Percentiles rank a stretch among this genome's conserved stretches.
Evolutionary conservation across 768 basidiomycete genomes (phyloP).

Genomic region (Lactarius hengduanensis): DNA sequence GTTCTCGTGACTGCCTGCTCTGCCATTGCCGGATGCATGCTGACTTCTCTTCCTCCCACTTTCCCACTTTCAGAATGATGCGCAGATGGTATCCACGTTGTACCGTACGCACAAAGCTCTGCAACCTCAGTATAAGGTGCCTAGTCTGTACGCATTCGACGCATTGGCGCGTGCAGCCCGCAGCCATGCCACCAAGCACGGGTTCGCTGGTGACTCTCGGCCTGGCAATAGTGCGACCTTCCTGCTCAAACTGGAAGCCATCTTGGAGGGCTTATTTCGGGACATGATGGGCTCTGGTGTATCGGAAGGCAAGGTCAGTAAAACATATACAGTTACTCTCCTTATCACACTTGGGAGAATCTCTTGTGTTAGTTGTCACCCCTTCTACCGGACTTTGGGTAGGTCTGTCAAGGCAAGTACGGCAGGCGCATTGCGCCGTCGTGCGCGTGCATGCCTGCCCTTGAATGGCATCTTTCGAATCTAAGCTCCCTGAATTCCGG

Average conservation of each 20-base stretch:
- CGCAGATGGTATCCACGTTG: conserved; percentile 81
- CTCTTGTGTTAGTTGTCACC: conserved; percentile 22
- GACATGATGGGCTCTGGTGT: conserved; percentile 71
- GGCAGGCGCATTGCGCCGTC: conserved; percentile 20
- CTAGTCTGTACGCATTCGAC: conserved; percentile 92
- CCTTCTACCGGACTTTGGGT: conserved; percentile 17
- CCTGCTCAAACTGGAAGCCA: conserved; percentile 83
- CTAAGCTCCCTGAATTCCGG: conserved; percentile 20
- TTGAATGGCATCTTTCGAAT: conserved; percentile 16
- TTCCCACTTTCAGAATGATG: conserved; percentile 61
- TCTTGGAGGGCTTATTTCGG: conserved; percentile 84
- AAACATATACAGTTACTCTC: conserved; percentile 21
- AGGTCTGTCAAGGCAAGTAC: conserved; percentile 20
- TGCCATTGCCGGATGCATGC: conserved; percentile 6
- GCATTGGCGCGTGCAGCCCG: conserved; percentile 85
- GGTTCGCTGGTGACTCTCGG: conserved; percentile 53
- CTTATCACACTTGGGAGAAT: conserved; percentile 17
- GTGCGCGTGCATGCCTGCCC: conserved; percentile 13
- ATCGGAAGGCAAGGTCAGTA: conserved; percentile 84
- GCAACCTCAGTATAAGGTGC: conserved; percentile 65
- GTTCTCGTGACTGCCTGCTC: not conserved
- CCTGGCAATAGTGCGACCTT: conserved; percentile 80
- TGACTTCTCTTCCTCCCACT: not conserved
- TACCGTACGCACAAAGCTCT: conserved; percentile 88
- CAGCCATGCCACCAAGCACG: conserved; percentile 62